A percentile compares a stretch with the other conserved stretches of the same genome.
These are phyloP conservation scores for Metschnikowia proteae DNA, from an alignment of 805 yeast species.

Conservation along the genomic window DNA sequence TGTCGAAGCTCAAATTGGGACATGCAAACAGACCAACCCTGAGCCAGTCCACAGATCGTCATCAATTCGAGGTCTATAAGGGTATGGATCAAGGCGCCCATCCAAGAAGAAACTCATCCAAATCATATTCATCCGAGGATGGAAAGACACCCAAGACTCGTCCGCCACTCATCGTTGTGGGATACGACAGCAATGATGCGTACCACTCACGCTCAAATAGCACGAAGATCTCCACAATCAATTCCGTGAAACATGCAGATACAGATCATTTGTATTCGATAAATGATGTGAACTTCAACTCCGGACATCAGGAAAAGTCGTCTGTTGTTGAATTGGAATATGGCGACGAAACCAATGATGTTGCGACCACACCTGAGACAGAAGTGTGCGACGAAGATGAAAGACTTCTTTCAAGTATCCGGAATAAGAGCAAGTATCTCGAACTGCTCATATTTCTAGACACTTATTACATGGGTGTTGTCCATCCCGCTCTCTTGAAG, in stretches of 20 bases:
- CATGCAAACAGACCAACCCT: neutral
- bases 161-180: slow-evolving; percentile 2
- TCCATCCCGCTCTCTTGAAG: slow-evolving; percentile 10
- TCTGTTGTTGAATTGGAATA: slow-evolving; percentile 6
- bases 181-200: neutral
- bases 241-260: neutral
- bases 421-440: neutral
- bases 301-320: slow-evolving; percentile 1
- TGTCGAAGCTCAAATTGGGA: slow-evolving; percentile 1
- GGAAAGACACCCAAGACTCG: neutral
- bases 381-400: neutral
- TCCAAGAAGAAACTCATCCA: neutral
- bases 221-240: neutral
- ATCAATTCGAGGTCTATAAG: neutral
- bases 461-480: slow-evolving; percentile 8
- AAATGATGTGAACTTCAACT: neutral
- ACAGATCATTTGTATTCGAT: neutral
- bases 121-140: slow-evolving; percentile 1
- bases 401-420: neutral
- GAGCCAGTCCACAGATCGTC: neutral
- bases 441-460: slow-evolving; percentile 2
- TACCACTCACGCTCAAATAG: neutral
- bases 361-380: neutral
- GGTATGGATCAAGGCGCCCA: neutral
- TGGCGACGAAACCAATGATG: neutral